phyloP scores from a whole-genome alignment of 768 basidiomycete genomes.

The Trichaptum fuscoviolaceum region DNA sequence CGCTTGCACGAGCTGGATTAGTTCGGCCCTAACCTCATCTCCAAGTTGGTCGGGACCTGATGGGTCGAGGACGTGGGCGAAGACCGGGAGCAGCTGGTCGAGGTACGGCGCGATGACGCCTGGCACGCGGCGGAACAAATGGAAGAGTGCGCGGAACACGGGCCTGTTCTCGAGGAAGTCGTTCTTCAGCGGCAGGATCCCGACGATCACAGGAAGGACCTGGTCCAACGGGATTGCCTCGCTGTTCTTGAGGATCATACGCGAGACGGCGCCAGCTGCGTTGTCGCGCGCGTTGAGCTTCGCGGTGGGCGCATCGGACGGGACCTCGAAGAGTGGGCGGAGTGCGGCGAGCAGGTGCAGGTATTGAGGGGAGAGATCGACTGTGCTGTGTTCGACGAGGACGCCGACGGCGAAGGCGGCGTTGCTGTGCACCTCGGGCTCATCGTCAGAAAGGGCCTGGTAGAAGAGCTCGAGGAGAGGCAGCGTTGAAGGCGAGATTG shows the following conservation, averaged over 20 bases:
- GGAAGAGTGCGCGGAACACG: slow-evolving; percentile 85
- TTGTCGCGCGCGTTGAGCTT: slow-evolving; percentile 89
- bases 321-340: slow-evolving; percentile 71
- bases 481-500: slow-evolving; percentile 80
- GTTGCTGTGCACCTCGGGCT: slow-evolving; percentile 93
- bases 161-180: slow-evolving; percentile 89
- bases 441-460: slow-evolving; percentile 73
- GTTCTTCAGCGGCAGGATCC: slow-evolving; percentile 78
- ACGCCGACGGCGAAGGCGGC: slow-evolving; percentile 93
- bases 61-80: slow-evolving; percentile 79
- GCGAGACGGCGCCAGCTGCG: slow-evolving; percentile 88
- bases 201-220: slow-evolving; percentile 81
- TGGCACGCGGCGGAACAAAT: slow-evolving; percentile 75
- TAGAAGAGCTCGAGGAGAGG: slow-evolving; percentile 81
- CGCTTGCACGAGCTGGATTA: slow-evolving; percentile 67
- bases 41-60: slow-evolving; percentile 68
- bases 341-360: slow-evolving; percentile 71
- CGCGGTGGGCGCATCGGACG: slow-evolving; percentile 56
- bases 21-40: slow-evolving; percentile 68
- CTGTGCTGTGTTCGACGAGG: slow-evolving; percentile 78
- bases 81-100: slow-evolving; percentile 73
- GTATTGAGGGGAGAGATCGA: slow-evolving; percentile 81
- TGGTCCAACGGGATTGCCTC: slow-evolving; percentile 82
- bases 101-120: slow-evolving; percentile 67
- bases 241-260: slow-evolving; percentile 78